These are phyloP conservation scores for Benincasa hispida DNA, from an alignment of 306 rosid species.

Conservation along the genomic window DNA sequence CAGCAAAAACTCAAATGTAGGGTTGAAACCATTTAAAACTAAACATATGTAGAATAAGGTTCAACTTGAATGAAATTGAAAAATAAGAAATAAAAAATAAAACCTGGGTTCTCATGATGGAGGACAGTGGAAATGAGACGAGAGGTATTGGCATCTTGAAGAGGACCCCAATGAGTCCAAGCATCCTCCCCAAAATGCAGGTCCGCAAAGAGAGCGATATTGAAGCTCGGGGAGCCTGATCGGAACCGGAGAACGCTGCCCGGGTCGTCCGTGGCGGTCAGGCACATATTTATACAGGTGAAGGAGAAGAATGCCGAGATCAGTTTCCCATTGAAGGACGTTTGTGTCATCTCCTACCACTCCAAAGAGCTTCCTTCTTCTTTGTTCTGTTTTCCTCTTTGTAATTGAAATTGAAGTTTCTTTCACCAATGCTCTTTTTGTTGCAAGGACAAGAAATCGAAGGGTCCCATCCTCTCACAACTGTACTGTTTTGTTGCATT, in stretches of 20 bases:
- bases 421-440: too few relatives aligned
- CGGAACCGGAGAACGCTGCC: slow-evolving; percentile 17
- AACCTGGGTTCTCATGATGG: slow-evolving; percentile 44
- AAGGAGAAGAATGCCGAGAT: neutral
- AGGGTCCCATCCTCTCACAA: too few relatives aligned
- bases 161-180: slow-evolving; percentile 62
- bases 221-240: slow-evolving; percentile 21
- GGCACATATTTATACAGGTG: neutral
- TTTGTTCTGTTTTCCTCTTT: too few relatives aligned
- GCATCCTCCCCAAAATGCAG: slow-evolving; percentile 70
- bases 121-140: slow-evolving; percentile 44
- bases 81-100: neutral
- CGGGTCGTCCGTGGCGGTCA: neutral
- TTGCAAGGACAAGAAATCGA: too few relatives aligned
- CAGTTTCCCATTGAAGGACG: neutral
- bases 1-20: too few relatives aligned
- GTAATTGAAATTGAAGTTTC: too few relatives aligned
- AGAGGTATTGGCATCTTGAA: slow-evolving; percentile 48
- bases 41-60: too few relatives aligned
- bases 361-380: neutral
- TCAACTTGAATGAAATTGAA: neutral
- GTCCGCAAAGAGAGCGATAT: slow-evolving; percentile 57
- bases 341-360: neutral
- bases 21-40: too few relatives aligned
- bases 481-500: too few relatives aligned